phyloP scores from a whole-genome alignment of 805 yeast species.

The Suhomyces kilbournensis region DNA sequence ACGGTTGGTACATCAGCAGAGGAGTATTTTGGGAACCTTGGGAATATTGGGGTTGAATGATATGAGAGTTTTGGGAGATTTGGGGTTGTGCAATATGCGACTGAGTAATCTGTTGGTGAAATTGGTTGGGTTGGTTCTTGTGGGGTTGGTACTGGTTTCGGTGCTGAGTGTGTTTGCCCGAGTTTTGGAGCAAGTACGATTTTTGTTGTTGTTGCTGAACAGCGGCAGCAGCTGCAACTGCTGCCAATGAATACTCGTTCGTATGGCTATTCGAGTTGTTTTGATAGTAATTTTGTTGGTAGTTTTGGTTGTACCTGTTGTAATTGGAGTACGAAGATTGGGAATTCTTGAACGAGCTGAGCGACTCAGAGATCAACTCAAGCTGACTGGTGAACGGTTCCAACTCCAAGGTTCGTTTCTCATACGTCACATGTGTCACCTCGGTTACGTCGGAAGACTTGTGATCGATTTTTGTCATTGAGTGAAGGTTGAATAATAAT shows the following conservation, averaged over 20 bases:
- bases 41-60: conserved; percentile 1
- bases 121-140: not conserved
- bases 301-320: conserved; percentile 6
- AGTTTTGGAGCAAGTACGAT: conserved; percentile 17
- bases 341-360: conserved; percentile 7
- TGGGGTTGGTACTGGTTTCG: conserved; percentile 4
- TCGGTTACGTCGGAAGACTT: not conserved
- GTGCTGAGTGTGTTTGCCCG: conserved; percentile 1
- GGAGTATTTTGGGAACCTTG: conserved; percentile 2
- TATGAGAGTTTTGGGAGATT: conserved; percentile 4
- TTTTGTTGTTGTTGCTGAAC: conserved; percentile 27
- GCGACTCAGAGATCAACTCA: conserved; percentile 20
- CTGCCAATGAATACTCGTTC: conserved; percentile 25
- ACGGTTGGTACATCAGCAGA: not conserved
- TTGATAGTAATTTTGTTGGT: conserved; percentile 5
- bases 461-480: not conserved
- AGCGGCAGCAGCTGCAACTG: conserved; percentile 33
- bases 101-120: not conserved
- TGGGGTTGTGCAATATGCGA: not conserved
- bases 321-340: conserved; percentile 7
- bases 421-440: conserved; percentile 10
- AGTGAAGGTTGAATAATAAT: not conserved
- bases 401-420: conserved; percentile 23
- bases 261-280: conserved; percentile 2
- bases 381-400: conserved; percentile 30